Conservation (phyloP, 2,329 filamentous ascomycete genomes). For the Blastomyces percursus region DNA sequence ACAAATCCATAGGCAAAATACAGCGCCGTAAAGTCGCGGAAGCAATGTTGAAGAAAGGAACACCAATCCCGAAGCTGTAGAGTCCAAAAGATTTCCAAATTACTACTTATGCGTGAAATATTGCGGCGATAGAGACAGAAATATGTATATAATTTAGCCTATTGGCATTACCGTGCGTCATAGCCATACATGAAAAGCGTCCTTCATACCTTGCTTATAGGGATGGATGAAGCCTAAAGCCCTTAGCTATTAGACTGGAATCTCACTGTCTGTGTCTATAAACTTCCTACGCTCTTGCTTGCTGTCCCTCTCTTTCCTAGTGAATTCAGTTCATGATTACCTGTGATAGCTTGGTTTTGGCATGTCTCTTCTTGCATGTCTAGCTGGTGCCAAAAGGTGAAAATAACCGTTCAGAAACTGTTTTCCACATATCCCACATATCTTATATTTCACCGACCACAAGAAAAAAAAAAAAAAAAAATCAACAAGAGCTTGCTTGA, state of each 20-base stretch:
- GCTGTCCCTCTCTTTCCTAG: background rate
- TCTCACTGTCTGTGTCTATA: background rate
- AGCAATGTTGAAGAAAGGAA: conserved; percentile 63
- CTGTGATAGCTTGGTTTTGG: background rate
- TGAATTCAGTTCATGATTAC: background rate
- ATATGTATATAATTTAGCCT: background rate
- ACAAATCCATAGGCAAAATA: conserved; percentile 55
- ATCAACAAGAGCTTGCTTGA: too few relatives aligned
- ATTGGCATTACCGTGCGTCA: background rate
- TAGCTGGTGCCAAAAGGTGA: background rate
- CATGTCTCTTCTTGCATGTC: background rate
- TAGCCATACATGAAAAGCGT: background rate
- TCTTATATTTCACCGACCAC: too few relatives aligned
- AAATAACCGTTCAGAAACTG: background rate
- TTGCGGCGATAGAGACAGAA: background rate
- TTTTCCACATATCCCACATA: too few relatives aligned
- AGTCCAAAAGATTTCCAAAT: background rate
- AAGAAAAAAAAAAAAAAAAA: too few relatives aligned
- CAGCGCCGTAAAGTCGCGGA: conserved; percentile 79
- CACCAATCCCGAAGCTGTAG: conserved; percentile 31
- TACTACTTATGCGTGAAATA: background rate
- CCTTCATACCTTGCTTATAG: background rate
- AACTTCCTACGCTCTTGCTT: background rate
- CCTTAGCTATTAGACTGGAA: background rate
- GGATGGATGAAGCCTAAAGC: background rate